Evolutionary conservation across 208 protist species (phyloP).

Genomic region (Crithidia bombi): DNA sequence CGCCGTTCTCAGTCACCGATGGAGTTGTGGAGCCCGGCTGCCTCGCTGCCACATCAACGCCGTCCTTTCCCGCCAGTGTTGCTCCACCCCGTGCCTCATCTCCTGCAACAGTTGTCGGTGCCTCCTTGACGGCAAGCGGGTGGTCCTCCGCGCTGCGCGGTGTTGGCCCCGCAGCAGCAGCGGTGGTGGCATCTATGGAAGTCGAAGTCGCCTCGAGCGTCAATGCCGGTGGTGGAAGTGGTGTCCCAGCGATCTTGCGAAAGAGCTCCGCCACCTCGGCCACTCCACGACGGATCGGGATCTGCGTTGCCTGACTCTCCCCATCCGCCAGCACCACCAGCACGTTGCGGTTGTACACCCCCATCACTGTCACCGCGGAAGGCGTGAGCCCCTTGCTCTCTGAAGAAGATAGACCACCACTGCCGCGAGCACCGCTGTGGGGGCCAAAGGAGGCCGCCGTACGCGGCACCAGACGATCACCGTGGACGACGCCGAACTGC

Average conservation of each 20-base stretch:
- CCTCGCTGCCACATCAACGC: not conserved
- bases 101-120: not conserved
- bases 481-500: conserved; percentile 54
- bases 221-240: conserved; percentile 21
- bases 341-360: conserved; percentile 40
- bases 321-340: conserved; percentile 48
- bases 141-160: no score
- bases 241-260: conserved; percentile 25
- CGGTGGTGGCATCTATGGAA: not conserved
- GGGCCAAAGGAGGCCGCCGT: not conserved
- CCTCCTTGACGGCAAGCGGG: not conserved
- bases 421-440: not conserved
- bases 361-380: conserved; percentile 39
- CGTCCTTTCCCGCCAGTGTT: not conserved
- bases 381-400: not conserved
- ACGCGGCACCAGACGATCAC: conserved; percentile 38
- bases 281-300: conserved; percentile 20
- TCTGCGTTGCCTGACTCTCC: conserved; percentile 29
- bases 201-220: not conserved
- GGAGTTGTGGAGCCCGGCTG: not conserved
- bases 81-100: not conserved
- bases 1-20: not conserved
- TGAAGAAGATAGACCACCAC: not conserved
- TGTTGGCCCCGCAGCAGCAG: not conserved
- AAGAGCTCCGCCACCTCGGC: conserved; percentile 37